phyloP scores from a whole-genome alignment of 768 basidiomycete genomes.

The Russula olivacea region DNA sequence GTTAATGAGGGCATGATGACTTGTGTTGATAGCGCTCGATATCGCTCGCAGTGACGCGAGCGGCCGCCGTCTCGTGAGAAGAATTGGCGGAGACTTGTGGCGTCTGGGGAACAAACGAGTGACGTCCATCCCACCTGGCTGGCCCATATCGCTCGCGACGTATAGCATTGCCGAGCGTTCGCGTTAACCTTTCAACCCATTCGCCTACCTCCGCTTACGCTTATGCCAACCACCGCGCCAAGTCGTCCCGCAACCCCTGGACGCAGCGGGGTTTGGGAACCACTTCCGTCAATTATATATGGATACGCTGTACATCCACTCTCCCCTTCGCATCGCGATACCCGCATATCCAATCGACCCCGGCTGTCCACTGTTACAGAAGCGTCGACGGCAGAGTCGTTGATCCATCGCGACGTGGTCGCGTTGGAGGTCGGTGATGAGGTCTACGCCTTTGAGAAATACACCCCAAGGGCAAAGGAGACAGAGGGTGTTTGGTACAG shows the following conservation, averaged over 20 bases:
- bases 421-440: constrained; percentile 93
- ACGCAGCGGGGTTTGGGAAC: constrained; percentile 52
- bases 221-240: constrained; percentile 4
- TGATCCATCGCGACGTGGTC: constrained; percentile 68
- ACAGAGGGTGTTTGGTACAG: constrained; percentile 86
- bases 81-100: background rate
- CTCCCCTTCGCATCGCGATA: constrained; percentile 67
- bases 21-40: no score
- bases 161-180: background rate
- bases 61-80: background rate
- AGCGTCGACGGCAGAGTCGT: constrained; percentile 52
- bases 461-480: constrained; percentile 65
- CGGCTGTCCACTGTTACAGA: constrained; percentile 59
- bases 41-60: no score
- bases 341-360: constrained; percentile 53
- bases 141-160: no score
- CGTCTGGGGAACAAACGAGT: background rate
- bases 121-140: background rate
- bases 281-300: constrained; percentile 72
- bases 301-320: constrained; percentile 88
- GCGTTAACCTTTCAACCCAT: background rate
- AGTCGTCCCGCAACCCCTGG: constrained; percentile 25
- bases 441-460: constrained; percentile 94
- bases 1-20: constrained; percentile 48
- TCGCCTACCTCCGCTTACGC: background rate